These are phyloP conservation scores for Fonsecaea pedrosoi DNA, from an alignment of 2,329 filamentous ascomycete genomes.

Conservation along the genomic window DNA sequence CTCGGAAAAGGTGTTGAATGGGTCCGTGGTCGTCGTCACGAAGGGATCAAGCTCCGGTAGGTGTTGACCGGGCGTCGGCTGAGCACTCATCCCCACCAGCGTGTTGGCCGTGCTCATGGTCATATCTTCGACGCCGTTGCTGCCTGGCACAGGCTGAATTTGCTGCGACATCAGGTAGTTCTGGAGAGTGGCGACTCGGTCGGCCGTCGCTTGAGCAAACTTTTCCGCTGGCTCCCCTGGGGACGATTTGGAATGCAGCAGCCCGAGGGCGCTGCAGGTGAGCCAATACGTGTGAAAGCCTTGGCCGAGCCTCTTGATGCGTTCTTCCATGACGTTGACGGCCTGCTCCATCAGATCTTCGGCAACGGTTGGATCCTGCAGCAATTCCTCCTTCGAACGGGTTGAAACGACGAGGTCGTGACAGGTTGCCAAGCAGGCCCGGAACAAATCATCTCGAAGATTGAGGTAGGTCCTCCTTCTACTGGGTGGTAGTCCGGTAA, in stretches of 20 bases:
- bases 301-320: slow-evolving; percentile 45
- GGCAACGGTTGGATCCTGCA: slow-evolving; percentile 22
- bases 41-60: slow-evolving; percentile 33
- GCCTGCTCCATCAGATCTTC: slow-evolving; percentile 39
- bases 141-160: slow-evolving; percentile 1
- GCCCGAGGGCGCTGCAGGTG: slow-evolving; percentile 44
- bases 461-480: slow-evolving; percentile 22
- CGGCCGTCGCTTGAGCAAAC: slow-evolving; percentile 41
- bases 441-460: slow-evolving; percentile 31
- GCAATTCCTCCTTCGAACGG: slow-evolving; percentile 18
- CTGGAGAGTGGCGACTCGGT: slow-evolving; percentile 32
- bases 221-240: slow-evolving; percentile 34
- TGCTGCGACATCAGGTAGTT: slow-evolving; percentile 29
- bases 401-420: slow-evolving; percentile 24
- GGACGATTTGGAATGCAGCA: slow-evolving; percentile 42
- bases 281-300: slow-evolving; percentile 48
- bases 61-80: slow-evolving; percentile 12
- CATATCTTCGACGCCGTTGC: slow-evolving; percentile 25
- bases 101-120: slow-evolving; percentile 28
- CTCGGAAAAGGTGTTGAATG: slow-evolving; percentile 33
- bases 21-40: slow-evolving; percentile 19
- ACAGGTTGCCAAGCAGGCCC: slow-evolving; percentile 29
- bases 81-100: slow-evolving; percentile 25
- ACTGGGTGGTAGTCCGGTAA: slow-evolving; percentile 24
- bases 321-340: slow-evolving; percentile 45